Percentiles rank a stretch among this genome's conserved stretches.
These are phyloP conservation scores for Pichia deserticola DNA, from an alignment of 805 yeast genomes.

Conservation along the genomic window DNA sequence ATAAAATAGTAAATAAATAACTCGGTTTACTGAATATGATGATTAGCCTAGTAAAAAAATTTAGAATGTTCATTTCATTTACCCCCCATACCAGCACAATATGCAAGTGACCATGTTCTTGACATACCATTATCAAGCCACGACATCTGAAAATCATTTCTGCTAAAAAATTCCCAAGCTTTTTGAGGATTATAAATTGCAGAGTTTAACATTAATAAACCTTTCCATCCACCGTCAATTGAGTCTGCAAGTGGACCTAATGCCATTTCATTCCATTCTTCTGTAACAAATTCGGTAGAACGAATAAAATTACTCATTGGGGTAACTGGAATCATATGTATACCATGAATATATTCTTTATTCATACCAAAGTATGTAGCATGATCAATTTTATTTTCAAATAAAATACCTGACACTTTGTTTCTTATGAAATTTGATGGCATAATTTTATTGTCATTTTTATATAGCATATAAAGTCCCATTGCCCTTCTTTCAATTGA, in stretches of 20 bases:
- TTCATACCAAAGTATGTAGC: constrained; percentile 63
- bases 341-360: constrained; percentile 64
- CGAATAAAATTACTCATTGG: constrained; percentile 55
- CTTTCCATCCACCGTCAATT: constrained; percentile 58
- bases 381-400: constrained; percentile 67
- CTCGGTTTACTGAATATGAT: too few species aligned
- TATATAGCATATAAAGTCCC: constrained; percentile 47
- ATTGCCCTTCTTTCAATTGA: constrained; percentile 48
- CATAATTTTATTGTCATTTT: constrained; percentile 39
- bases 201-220: constrained; percentile 40
- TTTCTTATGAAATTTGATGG: constrained; percentile 48
- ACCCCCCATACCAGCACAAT: constrained; percentile 43
- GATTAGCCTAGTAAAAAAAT: background rate
- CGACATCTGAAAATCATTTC: constrained; percentile 23
- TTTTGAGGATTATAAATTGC: constrained; percentile 37
- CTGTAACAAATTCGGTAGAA: constrained; percentile 38
- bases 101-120: constrained; percentile 55
- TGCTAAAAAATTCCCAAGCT: constrained; percentile 37
- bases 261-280: constrained; percentile 34
- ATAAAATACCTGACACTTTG: constrained; percentile 60
- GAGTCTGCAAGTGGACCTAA: constrained; percentile 30
- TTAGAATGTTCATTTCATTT: background rate
- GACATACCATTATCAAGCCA: constrained; percentile 58
- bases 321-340: constrained; percentile 69
- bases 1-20: too few species aligned